Conservation (phyloP, 2,329 filamentous ascomycete species). For the Ascosphaera pollenicola region DNA sequence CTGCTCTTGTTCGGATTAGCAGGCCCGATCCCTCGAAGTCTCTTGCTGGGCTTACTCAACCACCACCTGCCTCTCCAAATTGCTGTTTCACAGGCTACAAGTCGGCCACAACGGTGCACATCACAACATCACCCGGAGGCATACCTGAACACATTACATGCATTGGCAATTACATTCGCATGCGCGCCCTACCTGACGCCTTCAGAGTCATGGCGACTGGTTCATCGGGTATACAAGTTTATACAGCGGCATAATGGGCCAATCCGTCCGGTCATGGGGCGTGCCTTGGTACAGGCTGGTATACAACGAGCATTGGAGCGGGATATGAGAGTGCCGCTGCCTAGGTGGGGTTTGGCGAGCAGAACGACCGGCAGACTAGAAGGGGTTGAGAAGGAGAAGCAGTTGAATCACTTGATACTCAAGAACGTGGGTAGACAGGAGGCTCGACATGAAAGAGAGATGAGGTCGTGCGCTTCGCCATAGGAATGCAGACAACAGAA, state of each 20-base stretch:
- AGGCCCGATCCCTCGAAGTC: conserved; percentile 6
- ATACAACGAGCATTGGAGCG: conserved; percentile 22
- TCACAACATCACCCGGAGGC: conserved; percentile 12
- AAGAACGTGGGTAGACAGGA: conserved; percentile 3
- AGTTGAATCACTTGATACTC: conserved; percentile 8
- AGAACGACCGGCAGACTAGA: conserved; percentile 22
- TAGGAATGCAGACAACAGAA: conserved; percentile 1
- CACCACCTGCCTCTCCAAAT: conserved; percentile 18
- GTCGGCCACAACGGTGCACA: conserved; percentile 6
- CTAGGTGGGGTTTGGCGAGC: conserved; percentile 22
- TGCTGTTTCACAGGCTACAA: conserved; percentile 14
- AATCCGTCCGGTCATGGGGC: conserved; percentile 20
- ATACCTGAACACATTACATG: conserved; percentile 22
- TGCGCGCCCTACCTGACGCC: conserved; percentile 15
- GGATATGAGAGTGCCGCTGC: conserved; percentile 12
- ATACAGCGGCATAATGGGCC: conserved; percentile 21
- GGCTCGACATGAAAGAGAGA: not conserved
- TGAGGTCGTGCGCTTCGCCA: not conserved
- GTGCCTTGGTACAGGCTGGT: conserved; percentile 28
- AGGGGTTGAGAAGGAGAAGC: conserved; percentile 17
- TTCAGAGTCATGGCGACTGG: conserved; percentile 22
- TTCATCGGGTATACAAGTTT: conserved; percentile 26
- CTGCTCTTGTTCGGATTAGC: conserved; percentile 12
- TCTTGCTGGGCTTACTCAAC: conserved; percentile 14
- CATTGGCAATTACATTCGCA: conserved; percentile 23